Conservation (phyloP, 192 early-diverging fungal genomes). For the Cladochytrium replicatum region DNA sequence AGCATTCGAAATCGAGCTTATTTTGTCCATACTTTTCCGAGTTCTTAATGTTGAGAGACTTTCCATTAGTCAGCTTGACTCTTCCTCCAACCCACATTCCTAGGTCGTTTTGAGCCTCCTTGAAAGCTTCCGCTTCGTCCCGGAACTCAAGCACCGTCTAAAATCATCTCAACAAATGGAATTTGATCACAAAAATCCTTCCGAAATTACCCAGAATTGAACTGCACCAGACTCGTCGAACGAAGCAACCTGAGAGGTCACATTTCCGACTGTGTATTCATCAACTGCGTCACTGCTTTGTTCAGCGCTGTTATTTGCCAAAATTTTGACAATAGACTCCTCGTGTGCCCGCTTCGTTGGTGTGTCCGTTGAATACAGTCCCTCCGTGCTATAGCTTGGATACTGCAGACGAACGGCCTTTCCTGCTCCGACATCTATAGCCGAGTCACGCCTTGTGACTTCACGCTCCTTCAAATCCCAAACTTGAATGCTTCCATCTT, state of each 20-base stretch:
- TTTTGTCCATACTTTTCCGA: conserved; percentile 2
- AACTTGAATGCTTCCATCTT: conserved; percentile 27
- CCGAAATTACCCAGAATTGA: conserved; percentile 29
- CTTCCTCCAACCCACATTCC: conserved; percentile 29
- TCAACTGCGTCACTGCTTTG: neutral
- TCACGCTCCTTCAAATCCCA: conserved; percentile 30
- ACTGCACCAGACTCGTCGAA: conserved; percentile 26
- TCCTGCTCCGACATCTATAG: neutral
- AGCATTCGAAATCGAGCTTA: neutral
- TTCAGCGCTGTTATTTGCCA: neutral
- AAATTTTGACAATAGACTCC: conserved; percentile 3
- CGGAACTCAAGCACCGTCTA: conserved; percentile 17
- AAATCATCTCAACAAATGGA: conserved; percentile 2
- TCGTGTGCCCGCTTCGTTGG: conserved; percentile 15
- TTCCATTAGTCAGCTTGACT: conserved; percentile 20
- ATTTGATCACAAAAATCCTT: conserved; percentile 2
- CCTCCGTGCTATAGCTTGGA: conserved; percentile 30
- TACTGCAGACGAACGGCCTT: conserved; percentile 4
- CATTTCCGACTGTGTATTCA: conserved; percentile 3
- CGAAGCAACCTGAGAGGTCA: conserved; percentile 21
- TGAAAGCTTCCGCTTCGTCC: conserved; percentile 2
- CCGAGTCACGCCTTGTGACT: neutral
- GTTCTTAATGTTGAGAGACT: conserved; percentile 1
- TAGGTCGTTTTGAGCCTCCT: conserved; percentile 20
- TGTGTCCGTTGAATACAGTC: conserved; percentile 10